Percentiles rank a stretch among this genome's conserved stretches.
Evolutionary conservation across 2,329 filamentous ascomycete species (phyloP).

Genomic region (Aureobasidium mangrovei): DNA sequence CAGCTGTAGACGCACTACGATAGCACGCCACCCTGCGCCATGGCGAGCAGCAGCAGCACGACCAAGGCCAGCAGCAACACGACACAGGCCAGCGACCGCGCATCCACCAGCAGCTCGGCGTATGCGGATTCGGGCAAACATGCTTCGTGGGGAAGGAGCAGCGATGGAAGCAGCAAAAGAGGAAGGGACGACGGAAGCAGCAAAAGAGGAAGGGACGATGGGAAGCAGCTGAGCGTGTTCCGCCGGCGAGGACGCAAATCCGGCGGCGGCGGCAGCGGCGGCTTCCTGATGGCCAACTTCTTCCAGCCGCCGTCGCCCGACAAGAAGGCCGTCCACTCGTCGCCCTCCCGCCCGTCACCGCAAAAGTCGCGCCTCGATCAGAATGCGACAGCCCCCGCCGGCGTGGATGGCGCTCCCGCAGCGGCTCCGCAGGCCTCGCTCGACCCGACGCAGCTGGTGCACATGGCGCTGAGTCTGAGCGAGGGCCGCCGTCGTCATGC

Average conservation of each 20-base stretch:
- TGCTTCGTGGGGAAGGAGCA: constrained; percentile 5
- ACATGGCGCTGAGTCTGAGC: constrained; percentile 81
- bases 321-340: neutral
- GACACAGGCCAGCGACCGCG: constrained; percentile 11
- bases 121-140: constrained; percentile 3
- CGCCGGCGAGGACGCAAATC: constrained; percentile 1
- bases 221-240: constrained; percentile 3
- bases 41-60: neutral
- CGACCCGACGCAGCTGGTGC: constrained; percentile 83
- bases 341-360: neutral
- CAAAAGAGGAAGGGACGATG: constrained; percentile 9
- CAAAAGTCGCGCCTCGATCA: neutral
- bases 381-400: neutral
- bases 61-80: neutral
- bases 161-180: neutral
- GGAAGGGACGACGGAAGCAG: neutral
- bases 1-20: no score
- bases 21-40: no score
- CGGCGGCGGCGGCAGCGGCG: neutral
- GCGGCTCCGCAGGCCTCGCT: constrained; percentile 44
- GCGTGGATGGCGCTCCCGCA: constrained; percentile 16
- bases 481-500: constrained; percentile 62
- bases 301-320: constrained; percentile 1
- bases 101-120: neutral
- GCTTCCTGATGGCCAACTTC: constrained; percentile 9